Conservation (phyloP, 1,284 basidiomycete genomes). For the Wallemia hederae region DNA sequence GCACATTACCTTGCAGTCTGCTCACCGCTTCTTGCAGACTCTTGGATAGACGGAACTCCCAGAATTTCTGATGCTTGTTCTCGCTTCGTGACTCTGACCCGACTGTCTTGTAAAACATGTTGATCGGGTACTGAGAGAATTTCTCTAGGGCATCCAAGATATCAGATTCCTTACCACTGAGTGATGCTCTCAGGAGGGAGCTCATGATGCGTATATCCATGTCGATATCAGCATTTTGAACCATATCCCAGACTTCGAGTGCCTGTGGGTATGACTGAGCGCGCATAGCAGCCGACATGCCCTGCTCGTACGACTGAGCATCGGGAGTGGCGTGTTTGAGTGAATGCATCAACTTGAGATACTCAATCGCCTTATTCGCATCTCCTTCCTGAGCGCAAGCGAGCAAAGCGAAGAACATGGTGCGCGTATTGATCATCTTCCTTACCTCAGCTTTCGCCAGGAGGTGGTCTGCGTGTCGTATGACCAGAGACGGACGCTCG, state of each 20-base stretch:
- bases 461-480: not conserved
- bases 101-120: not conserved
- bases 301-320: not conserved
- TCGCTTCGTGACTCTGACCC: not conserved
- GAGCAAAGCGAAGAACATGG: not conserved
- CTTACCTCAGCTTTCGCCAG: not conserved
- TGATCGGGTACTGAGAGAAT: not conserved
- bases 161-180: not conserved
- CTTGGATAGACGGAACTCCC: not conserved
- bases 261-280: not conserved
- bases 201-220: not conserved
- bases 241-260: not conserved
- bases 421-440: not conserved
- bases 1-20: not conserved
- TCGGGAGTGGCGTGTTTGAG: not conserved
- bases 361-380: not conserved
- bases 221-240: not conserved
- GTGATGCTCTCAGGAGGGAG: not conserved
- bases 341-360: not conserved
- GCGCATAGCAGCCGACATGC: not conserved
- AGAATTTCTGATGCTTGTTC: not conserved
- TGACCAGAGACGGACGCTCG: not conserved
- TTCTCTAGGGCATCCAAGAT: not conserved
- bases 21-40: not conserved
- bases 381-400: not conserved